Conservation (phyloP, 169 alveolate genomes). For the Blepharisma undulans region DNA sequence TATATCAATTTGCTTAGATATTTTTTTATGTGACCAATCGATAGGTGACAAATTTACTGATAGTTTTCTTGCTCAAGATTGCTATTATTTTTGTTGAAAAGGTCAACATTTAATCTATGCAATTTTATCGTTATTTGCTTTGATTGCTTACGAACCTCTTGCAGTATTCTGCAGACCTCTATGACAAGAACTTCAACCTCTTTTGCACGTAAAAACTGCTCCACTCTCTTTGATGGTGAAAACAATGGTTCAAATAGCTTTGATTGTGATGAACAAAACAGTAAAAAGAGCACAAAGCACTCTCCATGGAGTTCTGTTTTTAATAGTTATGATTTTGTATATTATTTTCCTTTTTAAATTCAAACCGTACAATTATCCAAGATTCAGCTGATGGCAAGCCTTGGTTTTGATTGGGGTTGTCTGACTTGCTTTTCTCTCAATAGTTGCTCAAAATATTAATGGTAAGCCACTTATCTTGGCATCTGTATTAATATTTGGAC, state of each 20-base stretch:
- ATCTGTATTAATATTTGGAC: neutral
- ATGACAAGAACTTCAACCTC: constrained; percentile 16
- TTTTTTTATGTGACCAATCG: neutral
- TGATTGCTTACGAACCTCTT: neutral
- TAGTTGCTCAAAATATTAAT: neutral
- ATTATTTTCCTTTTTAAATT: neutral
- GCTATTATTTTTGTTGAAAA: constrained; percentile 34
- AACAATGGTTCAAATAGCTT: neutral
- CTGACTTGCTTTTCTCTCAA: neutral
- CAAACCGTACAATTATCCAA: constrained; percentile 31
- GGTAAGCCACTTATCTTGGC: neutral
- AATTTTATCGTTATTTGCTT: neutral
- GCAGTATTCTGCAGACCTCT: constrained; percentile 11
- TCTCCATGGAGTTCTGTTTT: neutral
- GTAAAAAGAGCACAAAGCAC: neutral
- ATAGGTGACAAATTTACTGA: constrained; percentile 21
- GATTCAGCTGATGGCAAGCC: neutral
- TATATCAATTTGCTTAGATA: neutral
- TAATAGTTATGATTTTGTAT: neutral
- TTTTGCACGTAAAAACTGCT: neutral
- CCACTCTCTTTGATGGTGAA: neutral
- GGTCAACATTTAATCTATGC: neutral
- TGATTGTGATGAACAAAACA: neutral
- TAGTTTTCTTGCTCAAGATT: constrained; percentile 19
- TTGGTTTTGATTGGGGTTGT: neutral